Percentiles rank a stretch among this genome's conserved stretches.
These are phyloP conservation scores for Claviceps paspali DNA, from an alignment of 2,329 filamentous ascomycete genomes.

Conservation along the genomic window DNA sequence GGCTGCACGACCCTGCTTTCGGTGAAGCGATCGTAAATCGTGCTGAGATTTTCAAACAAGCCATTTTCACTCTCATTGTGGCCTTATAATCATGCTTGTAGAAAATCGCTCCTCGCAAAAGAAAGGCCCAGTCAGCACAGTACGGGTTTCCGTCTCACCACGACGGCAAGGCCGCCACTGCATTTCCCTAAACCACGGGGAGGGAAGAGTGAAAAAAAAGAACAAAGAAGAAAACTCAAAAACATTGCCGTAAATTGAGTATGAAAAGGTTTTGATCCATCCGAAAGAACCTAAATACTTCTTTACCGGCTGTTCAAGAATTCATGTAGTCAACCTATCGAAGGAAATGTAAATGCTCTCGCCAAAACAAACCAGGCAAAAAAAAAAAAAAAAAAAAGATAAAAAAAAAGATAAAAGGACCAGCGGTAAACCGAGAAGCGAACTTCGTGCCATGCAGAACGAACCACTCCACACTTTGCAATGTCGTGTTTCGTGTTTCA, in stretches of 20 bases:
- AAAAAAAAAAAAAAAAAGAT: neutral
- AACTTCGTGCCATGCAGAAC: neutral
- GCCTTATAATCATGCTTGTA: neutral
- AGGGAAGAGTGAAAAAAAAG: too few relatives aligned
- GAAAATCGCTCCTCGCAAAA: neutral
- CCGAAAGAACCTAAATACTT: conserved; percentile 3
- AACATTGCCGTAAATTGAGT: neutral
- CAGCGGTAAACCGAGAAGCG: neutral
- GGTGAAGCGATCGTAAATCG: neutral
- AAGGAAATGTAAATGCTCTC: neutral
- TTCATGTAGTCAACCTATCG: neutral
- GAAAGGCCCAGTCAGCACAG: neutral
- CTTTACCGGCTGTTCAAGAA: conserved; percentile 4
- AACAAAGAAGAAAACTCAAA: too few relatives aligned
- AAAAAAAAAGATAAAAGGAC: neutral
- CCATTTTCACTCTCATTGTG: neutral
- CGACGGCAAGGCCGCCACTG: neutral
- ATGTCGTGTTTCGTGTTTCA: neutral
- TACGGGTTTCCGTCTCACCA: neutral
- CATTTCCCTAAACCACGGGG: too few relatives aligned
- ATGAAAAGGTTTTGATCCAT: neutral
- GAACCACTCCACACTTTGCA: neutral
- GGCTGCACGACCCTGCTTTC: neutral
- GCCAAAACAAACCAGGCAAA: neutral
- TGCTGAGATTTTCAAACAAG: neutral